Percentiles rank a stretch among this genome's conserved stretches.
These are phyloP conservation scores for Daldinia grandis DNA, from an alignment of 495 filamentous ascomycete genomes.

Conservation along the genomic window DNA sequence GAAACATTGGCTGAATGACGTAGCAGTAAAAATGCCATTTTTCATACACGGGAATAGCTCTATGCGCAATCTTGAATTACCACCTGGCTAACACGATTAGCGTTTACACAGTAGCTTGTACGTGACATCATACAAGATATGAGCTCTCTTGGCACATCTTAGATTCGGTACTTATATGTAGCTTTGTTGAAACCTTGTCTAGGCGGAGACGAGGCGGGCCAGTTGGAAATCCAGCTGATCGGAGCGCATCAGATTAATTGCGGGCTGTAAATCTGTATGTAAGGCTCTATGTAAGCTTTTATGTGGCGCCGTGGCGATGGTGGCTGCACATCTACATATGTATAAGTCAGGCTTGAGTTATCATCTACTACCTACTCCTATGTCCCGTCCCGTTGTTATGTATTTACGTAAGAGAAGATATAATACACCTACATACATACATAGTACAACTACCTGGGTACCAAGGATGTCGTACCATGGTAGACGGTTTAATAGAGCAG, in stretches of 20 bases:
- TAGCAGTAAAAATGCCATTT: slow-evolving; percentile 12
- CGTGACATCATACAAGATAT: slow-evolving; percentile 40
- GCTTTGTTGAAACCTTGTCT: slow-evolving; percentile 35
- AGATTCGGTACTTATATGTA: slow-evolving; percentile 40
- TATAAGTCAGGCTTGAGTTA: slow-evolving; percentile 16
- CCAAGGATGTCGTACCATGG: not conserved
- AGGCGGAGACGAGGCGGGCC: slow-evolving; percentile 5
- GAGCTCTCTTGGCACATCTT: slow-evolving; percentile 31
- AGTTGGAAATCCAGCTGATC: slow-evolving; percentile 17
- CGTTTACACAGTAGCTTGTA: slow-evolving; percentile 13
- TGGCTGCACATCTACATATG: slow-evolving; percentile 25
- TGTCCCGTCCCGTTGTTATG: slow-evolving; percentile 17
- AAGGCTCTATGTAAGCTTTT: not conserved
- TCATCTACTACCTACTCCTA: slow-evolving; percentile 17
- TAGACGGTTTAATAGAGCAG: not conserved
- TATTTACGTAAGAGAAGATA: slow-evolving; percentile 16
- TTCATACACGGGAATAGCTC: slow-evolving; percentile 11
- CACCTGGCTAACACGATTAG: slow-evolving; percentile 1
- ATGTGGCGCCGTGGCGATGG: slow-evolving; percentile 25
- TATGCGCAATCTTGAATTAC: slow-evolving; percentile 23
- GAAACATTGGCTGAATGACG: slow-evolving; percentile 20
- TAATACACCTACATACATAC: too few species aligned
- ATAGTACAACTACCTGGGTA: too few species aligned
- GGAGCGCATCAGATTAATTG: slow-evolving; percentile 37
- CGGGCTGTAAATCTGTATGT: slow-evolving; percentile 23